These are phyloP conservation scores for Trifolium pratense DNA, from an alignment of 306 rosid genomes.

Conservation along the genomic window DNA sequence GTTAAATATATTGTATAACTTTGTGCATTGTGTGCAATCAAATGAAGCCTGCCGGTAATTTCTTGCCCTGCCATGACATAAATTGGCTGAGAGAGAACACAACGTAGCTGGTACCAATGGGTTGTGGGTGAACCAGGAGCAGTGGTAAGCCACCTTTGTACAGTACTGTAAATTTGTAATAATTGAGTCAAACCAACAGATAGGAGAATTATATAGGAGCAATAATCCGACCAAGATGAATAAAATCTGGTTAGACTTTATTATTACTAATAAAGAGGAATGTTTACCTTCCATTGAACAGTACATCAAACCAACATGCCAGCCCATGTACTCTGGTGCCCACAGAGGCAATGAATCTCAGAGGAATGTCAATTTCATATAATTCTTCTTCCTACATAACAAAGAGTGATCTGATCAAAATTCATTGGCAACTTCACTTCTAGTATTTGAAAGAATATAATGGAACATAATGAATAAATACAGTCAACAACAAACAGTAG, in stretches of 20 bases:
- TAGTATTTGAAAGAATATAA: constrained; percentile 16
- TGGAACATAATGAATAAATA: background rate
- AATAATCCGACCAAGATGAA: constrained; percentile 2
- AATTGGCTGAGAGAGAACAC: constrained; percentile 92
- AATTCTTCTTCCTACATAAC: constrained; percentile 79
- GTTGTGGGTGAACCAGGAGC: constrained; percentile 97
- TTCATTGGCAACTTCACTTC: constrained; percentile 15
- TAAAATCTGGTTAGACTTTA: constrained; percentile 9
- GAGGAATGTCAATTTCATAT: constrained; percentile 86
- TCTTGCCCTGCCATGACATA: constrained; percentile 98
- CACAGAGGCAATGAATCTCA: constrained; percentile 76
- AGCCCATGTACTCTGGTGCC: constrained; percentile 95
- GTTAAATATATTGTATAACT: constrained; percentile 85
- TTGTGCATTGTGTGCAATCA: constrained; percentile 93
- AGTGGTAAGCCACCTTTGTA: constrained; percentile 95
- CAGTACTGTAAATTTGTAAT: constrained; percentile 62
- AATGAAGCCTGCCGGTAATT: constrained; percentile 85
- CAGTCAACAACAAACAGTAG: too few relatives aligned
- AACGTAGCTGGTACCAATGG: constrained; percentile 95
- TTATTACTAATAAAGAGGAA: constrained; percentile 22
- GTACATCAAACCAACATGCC: constrained; percentile 98
- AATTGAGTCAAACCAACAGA: constrained; percentile 20
- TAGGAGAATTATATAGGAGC: too few relatives aligned
- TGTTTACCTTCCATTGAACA: constrained; percentile 86
- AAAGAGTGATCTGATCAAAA: constrained; percentile 23